phyloP scores from a whole-genome alignment of 352 stramenopile species.

The Globisporangium megalacanthum region DNA sequence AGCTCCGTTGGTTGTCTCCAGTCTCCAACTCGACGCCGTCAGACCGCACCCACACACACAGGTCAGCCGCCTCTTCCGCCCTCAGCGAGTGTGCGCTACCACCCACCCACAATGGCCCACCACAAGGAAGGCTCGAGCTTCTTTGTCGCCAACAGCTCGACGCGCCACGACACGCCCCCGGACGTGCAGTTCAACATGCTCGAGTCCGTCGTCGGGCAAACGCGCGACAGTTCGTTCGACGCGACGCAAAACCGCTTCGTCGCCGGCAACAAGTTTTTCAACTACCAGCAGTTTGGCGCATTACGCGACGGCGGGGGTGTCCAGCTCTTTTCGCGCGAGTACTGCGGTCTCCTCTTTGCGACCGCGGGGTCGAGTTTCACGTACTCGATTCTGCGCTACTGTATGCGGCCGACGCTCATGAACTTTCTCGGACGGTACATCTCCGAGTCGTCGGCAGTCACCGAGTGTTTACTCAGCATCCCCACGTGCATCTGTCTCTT shows the following conservation, averaged over 20 bases:
- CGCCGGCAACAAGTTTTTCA: constrained; percentile 55
- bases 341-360: constrained; percentile 51
- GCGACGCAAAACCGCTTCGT: constrained; percentile 29
- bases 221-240: constrained; percentile 6
- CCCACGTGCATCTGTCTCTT: constrained; percentile 87
- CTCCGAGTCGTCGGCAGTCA: constrained; percentile 41
- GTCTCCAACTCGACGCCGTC: no score
- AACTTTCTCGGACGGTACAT: constrained; percentile 53
- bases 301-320: constrained; percentile 53
- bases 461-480: constrained; percentile 75
- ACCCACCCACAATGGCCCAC: constrained; percentile 3
- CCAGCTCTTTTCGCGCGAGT: constrained; percentile 52
- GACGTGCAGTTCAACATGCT: constrained; percentile 12
- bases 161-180: constrained; percentile 2
- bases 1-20: no score
- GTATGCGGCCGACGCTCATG: constrained; percentile 62
- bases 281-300: constrained; percentile 75
- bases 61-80: no score
- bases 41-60: no score
- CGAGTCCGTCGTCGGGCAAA: constrained; percentile 2
- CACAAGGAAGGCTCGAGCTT: constrained; percentile 11
- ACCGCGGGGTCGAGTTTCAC: constrained; percentile 47
- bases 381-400: constrained; percentile 63
- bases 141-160: constrained; percentile 4
- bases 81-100: not conserved